Evolutionary conservation across 2,329 filamentous ascomycete genomes (phyloP).

Genomic region (Trichoderma breve): DNA sequence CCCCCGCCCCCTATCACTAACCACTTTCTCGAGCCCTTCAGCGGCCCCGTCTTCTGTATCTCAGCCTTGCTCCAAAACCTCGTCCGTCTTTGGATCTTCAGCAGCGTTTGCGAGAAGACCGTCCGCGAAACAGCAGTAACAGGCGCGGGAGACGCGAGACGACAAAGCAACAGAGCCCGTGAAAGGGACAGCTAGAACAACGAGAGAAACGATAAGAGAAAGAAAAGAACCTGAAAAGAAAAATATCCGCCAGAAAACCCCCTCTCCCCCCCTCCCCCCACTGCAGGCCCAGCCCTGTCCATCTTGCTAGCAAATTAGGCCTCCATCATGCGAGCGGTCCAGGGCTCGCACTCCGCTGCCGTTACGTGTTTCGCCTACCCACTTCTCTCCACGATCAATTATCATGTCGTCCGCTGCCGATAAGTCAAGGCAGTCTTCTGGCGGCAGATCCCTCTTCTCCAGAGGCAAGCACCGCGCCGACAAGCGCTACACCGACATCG

Average conservation of each 20-base stretch:
- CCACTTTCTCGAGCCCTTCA: constrained; percentile 15
- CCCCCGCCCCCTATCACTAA: constrained; percentile 18
- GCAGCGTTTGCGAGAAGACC: background rate
- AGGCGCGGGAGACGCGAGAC: background rate
- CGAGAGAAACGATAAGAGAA: background rate
- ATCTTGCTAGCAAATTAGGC: constrained; percentile 20
- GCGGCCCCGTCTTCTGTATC: constrained; percentile 18
- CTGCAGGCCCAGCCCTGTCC: constrained; percentile 20
- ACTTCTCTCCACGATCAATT: constrained; percentile 21
- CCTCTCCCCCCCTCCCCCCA: background rate
- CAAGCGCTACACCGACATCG: constrained; percentile 60
- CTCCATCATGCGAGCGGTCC: constrained; percentile 43
- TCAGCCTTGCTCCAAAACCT: constrained; percentile 11
- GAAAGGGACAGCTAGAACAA: background rate
- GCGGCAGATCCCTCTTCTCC: constrained; percentile 79
- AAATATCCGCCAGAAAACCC: background rate
- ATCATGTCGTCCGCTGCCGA: constrained; percentile 66
- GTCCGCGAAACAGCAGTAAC: background rate
- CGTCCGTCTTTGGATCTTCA: background rate
- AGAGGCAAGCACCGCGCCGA: constrained; percentile 74
- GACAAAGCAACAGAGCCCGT: background rate
- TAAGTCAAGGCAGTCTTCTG: constrained; percentile 78
- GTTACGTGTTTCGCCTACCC: constrained; percentile 35
- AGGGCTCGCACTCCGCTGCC: constrained; percentile 36
- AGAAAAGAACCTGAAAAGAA: background rate